phyloP scores from a whole-genome alignment of 371 early-diverging fungal species.

The Nematocida homosporus region DNA sequence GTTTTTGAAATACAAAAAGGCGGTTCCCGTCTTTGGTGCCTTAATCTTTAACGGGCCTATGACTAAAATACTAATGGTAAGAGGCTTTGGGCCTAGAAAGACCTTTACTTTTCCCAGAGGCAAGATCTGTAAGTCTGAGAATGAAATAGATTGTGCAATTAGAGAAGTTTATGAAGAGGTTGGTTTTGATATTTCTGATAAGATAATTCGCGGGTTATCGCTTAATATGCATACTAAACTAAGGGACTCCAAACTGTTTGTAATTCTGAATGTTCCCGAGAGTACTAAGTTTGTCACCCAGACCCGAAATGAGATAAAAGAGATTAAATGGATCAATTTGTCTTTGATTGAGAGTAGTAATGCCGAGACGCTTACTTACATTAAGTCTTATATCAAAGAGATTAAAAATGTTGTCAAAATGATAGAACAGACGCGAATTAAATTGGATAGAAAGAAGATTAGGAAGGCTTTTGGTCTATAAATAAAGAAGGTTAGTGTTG shows the following conservation, averaged over 20 bases:
- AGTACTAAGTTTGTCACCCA: constrained; percentile 75
- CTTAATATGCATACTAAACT: constrained; percentile 65
- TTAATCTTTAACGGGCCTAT: constrained; percentile 79
- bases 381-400: constrained; percentile 36
- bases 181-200: constrained; percentile 80
- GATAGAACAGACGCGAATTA: constrained; percentile 14
- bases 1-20: constrained; percentile 87
- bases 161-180: constrained; percentile 91
- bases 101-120: constrained; percentile 96
- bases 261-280: constrained; percentile 80
- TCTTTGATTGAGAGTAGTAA: background rate
- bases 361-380: background rate
- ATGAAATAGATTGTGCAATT: constrained; percentile 79
- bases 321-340: constrained; percentile 41
- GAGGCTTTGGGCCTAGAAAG: constrained; percentile 78
- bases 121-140: constrained; percentile 93
- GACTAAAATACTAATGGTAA: constrained; percentile 79
- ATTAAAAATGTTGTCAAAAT: constrained; percentile 29
- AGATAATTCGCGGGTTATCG: constrained; percentile 66
- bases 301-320: constrained; percentile 86
- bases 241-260: constrained; percentile 79
- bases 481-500: background rate
- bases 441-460: constrained; percentile 5
- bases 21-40: constrained; percentile 96
- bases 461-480: constrained; percentile 27